Conservation (phyloP, 495 filamentous ascomycete species). For the Niebla homalea region DNA sequence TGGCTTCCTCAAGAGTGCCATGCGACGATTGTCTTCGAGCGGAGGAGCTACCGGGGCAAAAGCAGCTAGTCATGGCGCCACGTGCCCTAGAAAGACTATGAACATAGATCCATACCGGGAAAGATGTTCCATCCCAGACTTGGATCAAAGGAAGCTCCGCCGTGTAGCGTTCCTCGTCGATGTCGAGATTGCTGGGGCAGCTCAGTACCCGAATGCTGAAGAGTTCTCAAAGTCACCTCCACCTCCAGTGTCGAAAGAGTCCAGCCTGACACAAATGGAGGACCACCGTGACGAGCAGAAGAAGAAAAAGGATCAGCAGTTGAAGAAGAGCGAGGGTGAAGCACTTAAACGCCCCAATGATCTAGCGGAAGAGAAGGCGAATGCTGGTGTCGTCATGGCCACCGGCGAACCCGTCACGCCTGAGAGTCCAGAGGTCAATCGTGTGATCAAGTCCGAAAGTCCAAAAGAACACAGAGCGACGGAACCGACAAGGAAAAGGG, state of each 20-base stretch:
- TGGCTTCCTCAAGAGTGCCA: slow-evolving; percentile 67
- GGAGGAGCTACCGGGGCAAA: slow-evolving; percentile 31
- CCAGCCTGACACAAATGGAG: slow-evolving; percentile 17
- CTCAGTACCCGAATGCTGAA: slow-evolving; percentile 28
- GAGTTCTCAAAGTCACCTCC: slow-evolving; percentile 18
- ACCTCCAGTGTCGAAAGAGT: slow-evolving; percentile 20
- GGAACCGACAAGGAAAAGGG: slow-evolving; percentile 57
- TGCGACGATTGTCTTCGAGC: slow-evolving; percentile 69
- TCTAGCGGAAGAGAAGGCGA: slow-evolving; percentile 45
- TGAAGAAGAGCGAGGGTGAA: slow-evolving; percentile 54
- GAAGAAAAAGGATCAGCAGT: slow-evolving; percentile 39
- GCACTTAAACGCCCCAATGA: slow-evolving; percentile 49
- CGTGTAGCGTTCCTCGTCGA: slow-evolving; percentile 92
- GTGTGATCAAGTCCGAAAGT: slow-evolving; percentile 17
- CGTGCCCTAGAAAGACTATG: slow-evolving; percentile 65
- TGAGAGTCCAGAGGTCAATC: not conserved
- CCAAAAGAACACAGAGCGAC: slow-evolving; percentile 25
- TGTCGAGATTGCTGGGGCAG: slow-evolving; percentile 79
- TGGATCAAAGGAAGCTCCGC: slow-evolving; percentile 68
- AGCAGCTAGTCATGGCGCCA: slow-evolving; percentile 36
- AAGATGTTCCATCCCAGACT: slow-evolving; percentile 62
- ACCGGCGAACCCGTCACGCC: slow-evolving; percentile 25
- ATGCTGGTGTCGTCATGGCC: slow-evolving; percentile 29
- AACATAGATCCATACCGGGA: slow-evolving; percentile 74
- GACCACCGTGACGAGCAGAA: slow-evolving; percentile 21